These are phyloP conservation scores for Cladophialophora immunda DNA, from an alignment of 2,329 filamentous ascomycete genomes.

Conservation along the genomic window DNA sequence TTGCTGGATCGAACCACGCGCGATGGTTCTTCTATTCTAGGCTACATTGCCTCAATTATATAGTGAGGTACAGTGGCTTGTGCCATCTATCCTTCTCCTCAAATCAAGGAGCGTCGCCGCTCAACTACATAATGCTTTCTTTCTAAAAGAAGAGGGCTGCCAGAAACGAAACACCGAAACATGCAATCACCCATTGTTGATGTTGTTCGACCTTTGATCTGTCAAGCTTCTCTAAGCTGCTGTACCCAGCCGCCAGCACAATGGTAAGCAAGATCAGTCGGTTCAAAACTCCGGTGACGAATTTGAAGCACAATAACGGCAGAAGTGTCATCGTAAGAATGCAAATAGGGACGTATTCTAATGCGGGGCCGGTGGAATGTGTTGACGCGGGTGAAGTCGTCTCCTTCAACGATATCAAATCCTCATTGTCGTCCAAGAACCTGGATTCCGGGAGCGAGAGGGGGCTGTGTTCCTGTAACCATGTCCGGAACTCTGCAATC, in stretches of 20 bases:
- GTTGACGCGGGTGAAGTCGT: conserved; percentile 5
- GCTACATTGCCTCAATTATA: conserved; percentile 1
- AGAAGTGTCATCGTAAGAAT: conserved; percentile 35
- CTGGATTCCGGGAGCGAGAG: conserved; percentile 60
- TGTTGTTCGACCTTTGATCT: conserved; percentile 28
- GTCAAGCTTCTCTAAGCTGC: conserved; percentile 33
- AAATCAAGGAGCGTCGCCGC: conserved; percentile 18
- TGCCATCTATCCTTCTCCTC: conserved; percentile 8
- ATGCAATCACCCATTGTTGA: conserved; percentile 35
- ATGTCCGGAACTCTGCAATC: conserved; percentile 58
- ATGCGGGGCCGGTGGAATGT: neutral
- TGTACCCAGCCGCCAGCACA: conserved; percentile 32
- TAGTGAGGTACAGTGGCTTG: neutral
- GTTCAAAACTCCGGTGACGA: conserved; percentile 37
- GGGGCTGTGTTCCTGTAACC: conserved; percentile 61
- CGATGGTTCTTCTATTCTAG: conserved; percentile 8
- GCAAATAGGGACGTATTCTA: conserved; percentile 29
- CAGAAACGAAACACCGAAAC: conserved; percentile 36
- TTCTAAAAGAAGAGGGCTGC: conserved; percentile 33
- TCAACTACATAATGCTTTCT: neutral
- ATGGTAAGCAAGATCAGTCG: conserved; percentile 37
- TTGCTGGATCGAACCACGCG: neutral
- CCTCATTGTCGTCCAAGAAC: conserved; percentile 61
- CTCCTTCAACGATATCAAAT: conserved; percentile 46
- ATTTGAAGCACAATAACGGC: conserved; percentile 38